Percentiles rank a stretch among this genome's conserved stretches.
Conservation (phyloP, 345 rosid species). For the Mercurialis annua region DNA sequence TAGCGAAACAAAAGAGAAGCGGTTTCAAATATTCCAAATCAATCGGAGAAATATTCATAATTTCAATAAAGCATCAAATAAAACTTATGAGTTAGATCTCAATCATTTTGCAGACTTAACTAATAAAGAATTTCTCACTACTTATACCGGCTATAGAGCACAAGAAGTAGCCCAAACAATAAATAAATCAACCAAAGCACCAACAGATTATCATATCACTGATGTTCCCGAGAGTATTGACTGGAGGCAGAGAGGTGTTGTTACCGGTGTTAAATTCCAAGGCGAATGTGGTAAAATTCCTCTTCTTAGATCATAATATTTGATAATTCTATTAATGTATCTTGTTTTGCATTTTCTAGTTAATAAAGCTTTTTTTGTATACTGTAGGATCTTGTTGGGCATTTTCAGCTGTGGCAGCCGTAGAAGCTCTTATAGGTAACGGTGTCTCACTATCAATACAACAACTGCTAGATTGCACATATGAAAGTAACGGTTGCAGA, state of each 20-base stretch:
- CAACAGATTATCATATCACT: neutral
- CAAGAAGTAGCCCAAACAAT: neutral
- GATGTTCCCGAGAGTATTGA: neutral
- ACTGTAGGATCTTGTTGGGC: neutral
- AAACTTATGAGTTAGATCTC: neutral
- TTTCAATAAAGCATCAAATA: neutral
- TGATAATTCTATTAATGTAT: no score
- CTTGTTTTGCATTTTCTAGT: no score
- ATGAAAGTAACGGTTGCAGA: neutral
- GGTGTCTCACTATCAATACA: neutral
- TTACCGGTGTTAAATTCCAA: neutral
- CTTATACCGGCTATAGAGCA: neutral
- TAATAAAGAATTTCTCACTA: neutral
- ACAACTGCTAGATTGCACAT: neutral
- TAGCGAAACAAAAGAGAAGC: no score
- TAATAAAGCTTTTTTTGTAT: no score
- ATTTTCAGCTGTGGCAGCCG: neutral
- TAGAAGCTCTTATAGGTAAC: neutral
- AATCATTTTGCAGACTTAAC: neutral
- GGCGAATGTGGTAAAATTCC: neutral
- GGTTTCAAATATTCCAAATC: no score
- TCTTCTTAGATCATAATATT: no score
- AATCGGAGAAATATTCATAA: no score
- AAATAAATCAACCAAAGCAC: neutral
- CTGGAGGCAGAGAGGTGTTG: neutral